Conservation (phyloP, 495 filamentous ascomycete genomes). For the Tuber melanosporum region DNA sequence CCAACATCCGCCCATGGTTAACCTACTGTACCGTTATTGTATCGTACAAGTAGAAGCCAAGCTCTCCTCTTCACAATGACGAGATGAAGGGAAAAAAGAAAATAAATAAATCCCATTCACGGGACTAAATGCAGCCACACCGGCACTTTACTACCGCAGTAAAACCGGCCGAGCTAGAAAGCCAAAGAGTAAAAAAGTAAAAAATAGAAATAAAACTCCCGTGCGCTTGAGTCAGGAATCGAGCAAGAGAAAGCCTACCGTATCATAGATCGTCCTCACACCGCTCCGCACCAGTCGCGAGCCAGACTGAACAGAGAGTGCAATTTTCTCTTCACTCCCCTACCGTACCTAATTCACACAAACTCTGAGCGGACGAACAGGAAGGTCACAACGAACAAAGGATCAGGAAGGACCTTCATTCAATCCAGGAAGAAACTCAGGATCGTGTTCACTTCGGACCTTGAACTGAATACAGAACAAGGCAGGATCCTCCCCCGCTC, state of each 20-base stretch:
- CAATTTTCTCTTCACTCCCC: neutral
- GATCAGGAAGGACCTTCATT: neutral
- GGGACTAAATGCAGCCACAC: neutral
- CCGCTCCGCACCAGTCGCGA: neutral
- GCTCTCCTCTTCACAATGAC: neutral
- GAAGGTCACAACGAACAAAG: neutral
- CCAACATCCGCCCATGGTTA: neutral
- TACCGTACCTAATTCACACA: neutral
- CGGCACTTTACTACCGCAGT: neutral
- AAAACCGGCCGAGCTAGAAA: neutral
- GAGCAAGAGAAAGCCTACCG: neutral
- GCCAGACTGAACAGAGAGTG: neutral
- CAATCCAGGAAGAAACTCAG: neutral
- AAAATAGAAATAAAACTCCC: conserved; percentile 7
- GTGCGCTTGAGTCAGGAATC: neutral
- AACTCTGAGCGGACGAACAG: neutral
- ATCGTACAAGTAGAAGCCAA: neutral
- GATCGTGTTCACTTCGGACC: neutral
- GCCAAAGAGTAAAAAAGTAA: conserved; percentile 12
- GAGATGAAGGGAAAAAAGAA: neutral
- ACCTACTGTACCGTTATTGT: neutral
- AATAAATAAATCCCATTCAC: neutral
- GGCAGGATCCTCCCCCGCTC: neutral
- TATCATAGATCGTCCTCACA: neutral
- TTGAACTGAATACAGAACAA: neutral